Base-by-base conservation (phyloP, 1,284 basidiomycete genomes). In the Malassezia equina region DNA sequence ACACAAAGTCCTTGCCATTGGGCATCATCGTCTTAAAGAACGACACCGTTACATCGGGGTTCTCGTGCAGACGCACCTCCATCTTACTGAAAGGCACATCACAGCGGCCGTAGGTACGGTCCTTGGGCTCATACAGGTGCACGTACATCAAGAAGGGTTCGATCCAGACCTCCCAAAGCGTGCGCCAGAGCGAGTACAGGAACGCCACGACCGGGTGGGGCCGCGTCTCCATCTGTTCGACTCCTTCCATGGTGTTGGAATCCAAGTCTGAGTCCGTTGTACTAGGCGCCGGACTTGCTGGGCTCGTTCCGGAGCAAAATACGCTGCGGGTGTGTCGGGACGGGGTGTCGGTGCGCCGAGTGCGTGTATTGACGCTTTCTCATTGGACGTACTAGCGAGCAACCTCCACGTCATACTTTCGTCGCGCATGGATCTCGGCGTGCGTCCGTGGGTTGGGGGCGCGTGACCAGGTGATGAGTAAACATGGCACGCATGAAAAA, bases 1-100 rank as follows among this genome's bases (percentile, higher is more conserved):
- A 72, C 9, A 65, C 63, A 58, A 62, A 70, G 62, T 70, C 66
- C 47, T 67, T 67, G 6, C 62, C 60, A 50, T 71, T 71, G 8
- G 59, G 60, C 46, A 69, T 58, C 58, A 69, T 60, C 17, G 61
- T 60, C 39, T 64, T 64, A 51, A 65, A 61, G 41, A 70, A 72
- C 13, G 58, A 55, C 34, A 67, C 52, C 4, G 61, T 62, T n/a
- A 72, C 59, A 39, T 71, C 63, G 8, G 64, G 61, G 42, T 69
- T 66, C 34, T 60, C 60, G 53, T 72, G 65, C 32, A 72, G 52
- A n/a, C 69, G 56, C 58, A 67, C 56, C 44, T 72, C 69, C 63
- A 70, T 70, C 17, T 61, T 58, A 7, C 68, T 70, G 31, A 72
- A 69, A 0, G 69, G 66, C 3, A 72, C 59, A 4, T 50, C 40